These are phyloP conservation scores for Epichloe sp. DNA, from an alignment of 2,329 filamentous ascomycete genomes.

Conservation along the genomic window DNA sequence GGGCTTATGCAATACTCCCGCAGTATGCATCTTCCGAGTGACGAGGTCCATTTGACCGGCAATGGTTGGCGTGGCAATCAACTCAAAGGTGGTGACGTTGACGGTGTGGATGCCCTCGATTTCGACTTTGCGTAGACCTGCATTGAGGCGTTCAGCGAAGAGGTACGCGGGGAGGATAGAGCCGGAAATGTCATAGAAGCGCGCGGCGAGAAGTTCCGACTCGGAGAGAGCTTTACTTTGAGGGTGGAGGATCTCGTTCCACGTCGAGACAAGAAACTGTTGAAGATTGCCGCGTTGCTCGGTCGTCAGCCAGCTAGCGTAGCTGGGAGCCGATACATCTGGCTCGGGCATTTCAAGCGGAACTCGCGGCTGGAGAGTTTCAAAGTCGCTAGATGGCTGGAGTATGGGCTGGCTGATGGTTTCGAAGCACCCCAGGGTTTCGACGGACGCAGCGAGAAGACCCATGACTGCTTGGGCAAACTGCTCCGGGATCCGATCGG, in stretches of 20 bases:
- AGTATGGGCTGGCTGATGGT: slow-evolving; percentile 32
- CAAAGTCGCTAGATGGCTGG: slow-evolving; percentile 28
- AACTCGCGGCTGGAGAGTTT: slow-evolving; percentile 24
- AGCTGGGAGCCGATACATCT: slow-evolving; percentile 6
- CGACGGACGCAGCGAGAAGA: slow-evolving; percentile 32
- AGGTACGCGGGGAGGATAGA: slow-evolving; percentile 35
- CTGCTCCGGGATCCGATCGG: slow-evolving; percentile 25
- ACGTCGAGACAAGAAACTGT: slow-evolving; percentile 27
- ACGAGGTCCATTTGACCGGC: slow-evolving; percentile 33
- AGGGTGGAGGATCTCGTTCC: slow-evolving; percentile 31
- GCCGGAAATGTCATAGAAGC: slow-evolving; percentile 38
- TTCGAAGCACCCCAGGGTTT: slow-evolving; percentile 31
- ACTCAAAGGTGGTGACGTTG: slow-evolving; percentile 31
- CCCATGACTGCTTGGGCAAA: slow-evolving; percentile 32
- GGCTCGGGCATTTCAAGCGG: slow-evolving; percentile 21
- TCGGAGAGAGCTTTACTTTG: slow-evolving; percentile 25
- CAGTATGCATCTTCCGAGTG: slow-evolving; percentile 13
- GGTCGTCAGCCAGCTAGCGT: slow-evolving; percentile 19
- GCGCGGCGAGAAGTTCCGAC: slow-evolving; percentile 28
- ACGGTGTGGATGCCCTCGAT: slow-evolving; percentile 25
- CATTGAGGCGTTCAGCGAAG: slow-evolving; percentile 32
- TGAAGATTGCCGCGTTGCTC: slow-evolving; percentile 29
- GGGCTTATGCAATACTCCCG: slow-evolving; percentile 8
- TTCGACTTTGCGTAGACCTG: slow-evolving; percentile 23
- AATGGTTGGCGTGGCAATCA: slow-evolving; percentile 38